Percentiles rank a stretch among this genome's conserved stretches.
phyloP scores from a whole-genome alignment of 2,329 filamentous ascomycete species.

The Biscogniauxia marginata region DNA sequence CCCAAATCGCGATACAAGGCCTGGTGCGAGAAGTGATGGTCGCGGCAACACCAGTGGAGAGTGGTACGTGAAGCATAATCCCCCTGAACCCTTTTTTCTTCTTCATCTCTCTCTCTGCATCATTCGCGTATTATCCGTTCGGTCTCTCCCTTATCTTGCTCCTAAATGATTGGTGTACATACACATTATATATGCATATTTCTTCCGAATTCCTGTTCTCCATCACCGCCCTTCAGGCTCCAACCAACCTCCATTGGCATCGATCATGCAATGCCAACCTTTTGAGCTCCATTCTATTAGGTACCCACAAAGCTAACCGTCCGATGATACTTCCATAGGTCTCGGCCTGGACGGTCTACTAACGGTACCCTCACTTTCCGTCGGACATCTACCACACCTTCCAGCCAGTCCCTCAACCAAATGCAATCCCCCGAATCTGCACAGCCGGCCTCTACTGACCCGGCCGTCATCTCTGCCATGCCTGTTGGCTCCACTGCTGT shows the following conservation, averaged over 20 bases:
- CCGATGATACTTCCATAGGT: slow-evolving; percentile 42
- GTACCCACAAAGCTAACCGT: background rate
- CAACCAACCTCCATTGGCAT: background rate
- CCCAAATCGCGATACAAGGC: slow-evolving; percentile 57
- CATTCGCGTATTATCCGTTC: background rate
- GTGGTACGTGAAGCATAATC: slow-evolving; percentile 58
- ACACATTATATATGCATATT: too few species aligned
- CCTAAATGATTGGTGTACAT: too few species aligned
- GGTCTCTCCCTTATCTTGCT: background rate
- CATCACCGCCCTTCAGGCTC: background rate
- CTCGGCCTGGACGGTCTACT: slow-evolving; percentile 54
- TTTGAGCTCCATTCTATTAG: slow-evolving; percentile 3
- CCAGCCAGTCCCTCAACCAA: slow-evolving; percentile 41
- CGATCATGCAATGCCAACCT: background rate
- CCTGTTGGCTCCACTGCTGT: slow-evolving; percentile 49
- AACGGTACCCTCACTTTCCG: slow-evolving; percentile 66
- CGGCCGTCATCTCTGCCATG: slow-evolving; percentile 60
- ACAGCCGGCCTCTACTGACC: slow-evolving; percentile 30
- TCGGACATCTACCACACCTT: slow-evolving; percentile 57
- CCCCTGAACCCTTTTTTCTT: background rate
- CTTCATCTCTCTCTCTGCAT: background rate
- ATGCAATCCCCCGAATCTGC: slow-evolving; percentile 33
- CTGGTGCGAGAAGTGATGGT: slow-evolving; percentile 56
- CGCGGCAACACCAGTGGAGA: slow-evolving; percentile 62
- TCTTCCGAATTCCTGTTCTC: background rate